Evolutionary conservation across 2,329 filamentous ascomycete species (phyloP).

Genomic region (Aspergillus spinulosporus): DNA sequence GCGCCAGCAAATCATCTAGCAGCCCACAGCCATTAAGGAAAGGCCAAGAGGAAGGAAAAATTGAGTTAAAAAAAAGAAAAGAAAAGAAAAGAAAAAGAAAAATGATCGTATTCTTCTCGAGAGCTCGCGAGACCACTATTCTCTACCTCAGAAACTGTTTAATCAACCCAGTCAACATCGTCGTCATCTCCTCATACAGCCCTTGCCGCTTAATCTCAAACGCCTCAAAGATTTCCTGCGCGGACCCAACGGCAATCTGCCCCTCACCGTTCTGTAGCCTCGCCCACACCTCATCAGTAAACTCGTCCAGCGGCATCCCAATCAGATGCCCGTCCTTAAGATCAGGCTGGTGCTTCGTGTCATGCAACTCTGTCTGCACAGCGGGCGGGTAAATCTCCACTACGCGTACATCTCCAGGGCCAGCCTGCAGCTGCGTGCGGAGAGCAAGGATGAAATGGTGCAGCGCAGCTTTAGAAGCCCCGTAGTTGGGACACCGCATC

Average conservation of each 20-base stretch:
- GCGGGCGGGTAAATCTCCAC: constrained; percentile 58
- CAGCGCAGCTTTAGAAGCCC: constrained; percentile 57
- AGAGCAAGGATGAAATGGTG: constrained; percentile 56
- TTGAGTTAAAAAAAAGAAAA: too few relatives aligned
- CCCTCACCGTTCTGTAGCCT: constrained; percentile 51
- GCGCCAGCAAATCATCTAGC: too few relatives aligned
- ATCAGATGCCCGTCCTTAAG: constrained; percentile 51
- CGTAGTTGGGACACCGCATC: constrained; percentile 53
- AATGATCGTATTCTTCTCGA: too few relatives aligned
- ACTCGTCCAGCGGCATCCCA: constrained; percentile 57
- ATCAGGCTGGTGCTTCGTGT: constrained; percentile 56
- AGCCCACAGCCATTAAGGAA: too few relatives aligned
- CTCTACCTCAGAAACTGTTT: constrained; percentile 26
- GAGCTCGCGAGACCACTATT: background rate
- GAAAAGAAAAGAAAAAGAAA: too few relatives aligned
- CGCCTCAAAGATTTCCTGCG: constrained; percentile 42
- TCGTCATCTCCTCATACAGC: constrained; percentile 33
- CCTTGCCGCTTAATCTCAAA: constrained; percentile 54
- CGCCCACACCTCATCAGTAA: constrained; percentile 52
- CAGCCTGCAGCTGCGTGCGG: constrained; percentile 50
- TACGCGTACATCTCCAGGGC: constrained; percentile 50
- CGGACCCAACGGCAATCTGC: constrained; percentile 53
- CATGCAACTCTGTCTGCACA: constrained; percentile 59
- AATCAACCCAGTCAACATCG: constrained; percentile 24
- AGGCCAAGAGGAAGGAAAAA: too few relatives aligned